Conservation (phyloP, 2,329 filamentous ascomycete species). For the Colletotrichum lentis region DNA sequence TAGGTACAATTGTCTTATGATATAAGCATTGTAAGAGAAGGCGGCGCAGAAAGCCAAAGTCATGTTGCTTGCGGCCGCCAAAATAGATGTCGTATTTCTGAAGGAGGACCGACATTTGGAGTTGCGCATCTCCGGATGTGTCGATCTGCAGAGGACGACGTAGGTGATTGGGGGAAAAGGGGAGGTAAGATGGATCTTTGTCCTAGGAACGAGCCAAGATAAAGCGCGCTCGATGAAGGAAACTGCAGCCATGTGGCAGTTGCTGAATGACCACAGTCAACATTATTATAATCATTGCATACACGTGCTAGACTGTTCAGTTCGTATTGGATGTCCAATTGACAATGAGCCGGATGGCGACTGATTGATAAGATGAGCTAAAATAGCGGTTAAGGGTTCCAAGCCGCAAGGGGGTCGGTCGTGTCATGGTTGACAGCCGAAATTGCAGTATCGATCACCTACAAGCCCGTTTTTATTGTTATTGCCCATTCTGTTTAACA, state of each 20-base stretch:
- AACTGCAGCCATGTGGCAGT: not conserved
- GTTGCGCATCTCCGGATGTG: not conserved
- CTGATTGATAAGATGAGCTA: constrained; percentile 19
- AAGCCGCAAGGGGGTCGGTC: not conserved
- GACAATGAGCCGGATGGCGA: not conserved
- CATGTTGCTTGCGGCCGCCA: not conserved
- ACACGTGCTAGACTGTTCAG: too few species aligned
- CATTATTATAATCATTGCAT: too few species aligned
- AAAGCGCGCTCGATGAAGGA: not conserved
- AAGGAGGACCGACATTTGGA: constrained; percentile 8
- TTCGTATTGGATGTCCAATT: too few species aligned
- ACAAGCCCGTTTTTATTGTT: too few species aligned
- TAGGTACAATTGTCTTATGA: not conserved
- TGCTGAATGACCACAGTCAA: not conserved
- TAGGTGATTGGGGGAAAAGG: not conserved
- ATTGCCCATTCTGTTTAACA: too few species aligned
- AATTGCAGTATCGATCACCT: not conserved
- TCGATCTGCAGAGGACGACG: not conserved
- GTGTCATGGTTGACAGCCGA: not conserved
- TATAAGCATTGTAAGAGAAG: not conserved
- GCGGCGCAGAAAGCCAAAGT: not conserved
- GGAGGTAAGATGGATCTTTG: not conserved
- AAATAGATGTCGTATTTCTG: constrained; percentile 35
- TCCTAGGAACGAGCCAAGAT: constrained; percentile 6
- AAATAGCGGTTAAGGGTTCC: not conserved